These are phyloP conservation scores for Cucumis cinereus DNA, from an alignment of 306 rosid species.

Conservation along the genomic window DNA sequence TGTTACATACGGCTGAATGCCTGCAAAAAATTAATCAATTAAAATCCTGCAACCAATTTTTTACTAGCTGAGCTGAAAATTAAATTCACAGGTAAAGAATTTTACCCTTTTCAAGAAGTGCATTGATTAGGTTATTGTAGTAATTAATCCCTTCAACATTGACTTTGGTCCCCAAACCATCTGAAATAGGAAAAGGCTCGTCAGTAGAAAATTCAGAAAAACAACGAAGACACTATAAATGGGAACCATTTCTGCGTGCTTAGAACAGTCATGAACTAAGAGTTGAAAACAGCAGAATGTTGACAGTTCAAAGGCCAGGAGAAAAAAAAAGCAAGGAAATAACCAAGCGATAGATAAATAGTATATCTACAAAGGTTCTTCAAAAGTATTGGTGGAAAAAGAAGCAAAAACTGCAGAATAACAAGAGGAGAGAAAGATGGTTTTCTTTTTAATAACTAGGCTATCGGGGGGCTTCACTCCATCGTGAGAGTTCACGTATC, in stretches of 20 bases:
- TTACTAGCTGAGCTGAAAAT: neutral
- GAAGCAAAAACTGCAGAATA: neutral
- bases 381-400: neutral
- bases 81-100: slow-evolving; percentile 2
- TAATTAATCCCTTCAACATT: slow-evolving; percentile 68
- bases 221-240: neutral
- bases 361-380: neutral
- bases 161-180: slow-evolving; percentile 82
- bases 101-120: slow-evolving; percentile 80
- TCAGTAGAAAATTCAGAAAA: neutral
- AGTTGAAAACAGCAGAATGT: neutral
- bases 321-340: neutral
- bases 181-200: slow-evolving; percentile 27
- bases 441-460: neutral
- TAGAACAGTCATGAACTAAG: neutral
- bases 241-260: neutral
- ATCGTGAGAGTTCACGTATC: neutral
- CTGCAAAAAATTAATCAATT: slow-evolving; percentile 21
- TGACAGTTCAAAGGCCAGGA: neutral
- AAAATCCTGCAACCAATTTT: neutral
- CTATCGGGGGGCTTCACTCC: neutral
- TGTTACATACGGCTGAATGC: slow-evolving; percentile 76
- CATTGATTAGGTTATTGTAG: slow-evolving; percentile 65
- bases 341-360: neutral
- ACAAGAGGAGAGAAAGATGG: neutral